Percentiles rank a stretch among this genome's conserved stretches.
phyloP scores from a whole-genome alignment of 305 asterid genomes.

The Nicotiana rustica region DNA sequence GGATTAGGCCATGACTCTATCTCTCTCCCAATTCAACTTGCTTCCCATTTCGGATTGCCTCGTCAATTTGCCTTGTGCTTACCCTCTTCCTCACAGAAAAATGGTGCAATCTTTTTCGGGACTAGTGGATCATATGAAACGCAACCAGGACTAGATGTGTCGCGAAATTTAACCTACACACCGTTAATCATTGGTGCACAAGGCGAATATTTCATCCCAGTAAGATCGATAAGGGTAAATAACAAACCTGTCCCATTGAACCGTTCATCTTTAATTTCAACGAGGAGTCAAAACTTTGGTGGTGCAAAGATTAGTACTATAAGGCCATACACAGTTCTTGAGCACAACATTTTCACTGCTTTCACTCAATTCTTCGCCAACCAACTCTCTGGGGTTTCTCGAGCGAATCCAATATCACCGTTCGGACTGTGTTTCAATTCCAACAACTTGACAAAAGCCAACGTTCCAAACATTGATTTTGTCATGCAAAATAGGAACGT shows the following conservation, averaged over 20 bases:
- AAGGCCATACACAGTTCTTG: conserved; percentile 51
- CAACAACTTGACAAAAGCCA: conserved; percentile 37
- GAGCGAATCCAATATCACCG: conserved; percentile 47
- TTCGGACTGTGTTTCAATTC: conserved; percentile 52
- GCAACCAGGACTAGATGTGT: conserved; percentile 29
- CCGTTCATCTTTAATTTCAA: conserved; percentile 37
- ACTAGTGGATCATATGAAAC: conserved; percentile 29
- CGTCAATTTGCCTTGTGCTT: conserved; percentile 54
- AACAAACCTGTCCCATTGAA: conserved; percentile 42
- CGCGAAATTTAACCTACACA: conserved; percentile 37
- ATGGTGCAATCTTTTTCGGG: conserved; percentile 57
- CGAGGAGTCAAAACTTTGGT: conserved; percentile 43
- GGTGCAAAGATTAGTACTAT: conserved; percentile 58
- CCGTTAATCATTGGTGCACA: conserved; percentile 51
- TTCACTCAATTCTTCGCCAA: conserved; percentile 40
- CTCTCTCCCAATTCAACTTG: conserved; percentile 55
- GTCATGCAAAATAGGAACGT: conserved; percentile 49
- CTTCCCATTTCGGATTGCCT: conserved; percentile 56
- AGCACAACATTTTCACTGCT: conserved; percentile 42
- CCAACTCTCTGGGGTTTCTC: conserved; percentile 41
- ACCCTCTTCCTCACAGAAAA: conserved; percentile 35
- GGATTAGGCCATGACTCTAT: conserved; percentile 49
- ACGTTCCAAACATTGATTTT: conserved; percentile 50
- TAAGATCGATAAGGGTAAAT: conserved; percentile 49
- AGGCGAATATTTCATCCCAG: conserved; percentile 53